These are phyloP conservation scores for Pulveroboletus ravenelii DNA, from an alignment of 768 basidiomycete genomes.

Conservation along the genomic window DNA sequence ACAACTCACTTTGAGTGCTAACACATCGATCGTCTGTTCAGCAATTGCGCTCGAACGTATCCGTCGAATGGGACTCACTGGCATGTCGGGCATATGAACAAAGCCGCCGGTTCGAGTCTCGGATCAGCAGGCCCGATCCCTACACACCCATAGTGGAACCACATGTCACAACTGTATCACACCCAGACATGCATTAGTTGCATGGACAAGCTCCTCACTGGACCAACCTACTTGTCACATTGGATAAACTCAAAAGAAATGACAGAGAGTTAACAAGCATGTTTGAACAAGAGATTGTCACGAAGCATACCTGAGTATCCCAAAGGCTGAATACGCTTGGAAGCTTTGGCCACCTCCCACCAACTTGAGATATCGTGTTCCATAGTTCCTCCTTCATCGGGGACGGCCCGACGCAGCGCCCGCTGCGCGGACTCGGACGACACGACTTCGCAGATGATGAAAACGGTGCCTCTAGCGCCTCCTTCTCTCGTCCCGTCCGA, in stretches of 20 bases:
- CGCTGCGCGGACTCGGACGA: not conserved
- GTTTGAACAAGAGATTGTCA: not conserved
- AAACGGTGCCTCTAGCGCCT: not conserved
- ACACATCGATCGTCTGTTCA: not conserved
- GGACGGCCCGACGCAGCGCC: not conserved
- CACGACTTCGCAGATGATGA: not conserved
- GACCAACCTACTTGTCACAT: constrained; percentile 31
- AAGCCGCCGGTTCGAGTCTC: constrained; percentile 27
- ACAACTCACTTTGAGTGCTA: constrained; percentile 13
- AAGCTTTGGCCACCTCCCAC: constrained; percentile 15
- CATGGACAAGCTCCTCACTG: too few species aligned
- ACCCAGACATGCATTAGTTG: not conserved
- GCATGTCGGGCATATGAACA: constrained; percentile 45
- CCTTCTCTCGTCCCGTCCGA: not conserved
- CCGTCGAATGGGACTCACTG: constrained; percentile 13
- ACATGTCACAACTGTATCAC: constrained; percentile 34
- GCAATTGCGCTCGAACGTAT: not conserved
- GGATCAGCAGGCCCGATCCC: constrained; percentile 36
- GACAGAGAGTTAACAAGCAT: not conserved
- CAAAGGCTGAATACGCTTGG: constrained; percentile 11
- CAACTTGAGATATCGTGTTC: not conserved
- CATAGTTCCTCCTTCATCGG: not conserved
- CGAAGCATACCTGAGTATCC: constrained; percentile 20
- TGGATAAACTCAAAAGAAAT: constrained; percentile 27
- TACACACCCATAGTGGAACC: constrained; percentile 54